Percentiles rank a stretch among this genome's conserved stretches.
phyloP scores from a whole-genome alignment of 139 green algal species.

The Ettlia oleoabundans region DNA sequence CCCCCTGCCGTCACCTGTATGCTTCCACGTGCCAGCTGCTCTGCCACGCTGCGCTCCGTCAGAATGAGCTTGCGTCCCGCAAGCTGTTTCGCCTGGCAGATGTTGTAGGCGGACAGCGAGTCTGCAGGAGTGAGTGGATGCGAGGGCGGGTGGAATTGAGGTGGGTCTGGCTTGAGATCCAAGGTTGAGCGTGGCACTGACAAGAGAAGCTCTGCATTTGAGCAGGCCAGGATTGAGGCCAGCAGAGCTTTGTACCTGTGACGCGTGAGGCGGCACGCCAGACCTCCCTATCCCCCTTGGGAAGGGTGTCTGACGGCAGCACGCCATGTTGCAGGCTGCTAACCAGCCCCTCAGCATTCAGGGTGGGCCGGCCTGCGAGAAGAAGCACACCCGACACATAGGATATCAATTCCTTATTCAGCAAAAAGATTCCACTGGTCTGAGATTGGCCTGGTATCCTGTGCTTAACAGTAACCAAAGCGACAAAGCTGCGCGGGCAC shows the following conservation, averaged over 20 bases:
- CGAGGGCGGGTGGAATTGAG: neutral
- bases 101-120: slow-evolving; percentile 33
- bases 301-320: slow-evolving; percentile 21
- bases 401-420: too few relatives aligned
- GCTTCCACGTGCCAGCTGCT: slow-evolving; percentile 25
- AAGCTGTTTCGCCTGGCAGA: slow-evolving; percentile 31
- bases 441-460: too few relatives aligned
- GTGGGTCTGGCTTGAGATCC: too few relatives aligned
- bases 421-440: too few relatives aligned
- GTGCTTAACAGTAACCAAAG: too few relatives aligned
- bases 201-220: too few relatives aligned
- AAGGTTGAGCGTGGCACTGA: too few relatives aligned
- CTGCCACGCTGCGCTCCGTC: slow-evolving; percentile 26
- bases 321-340: neutral
- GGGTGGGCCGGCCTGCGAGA: slow-evolving; percentile 5
- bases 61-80: slow-evolving; percentile 24
- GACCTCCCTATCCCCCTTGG: neutral
- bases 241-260: slow-evolving; percentile 10
- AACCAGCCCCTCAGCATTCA: neutral
- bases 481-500: too few relatives aligned
- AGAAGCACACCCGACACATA: too few relatives aligned
- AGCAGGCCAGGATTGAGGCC: too few relatives aligned
- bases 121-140: neutral
- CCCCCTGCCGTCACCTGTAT: too few relatives aligned
- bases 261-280: slow-evolving; percentile 21